A percentile compares a stretch with the other conserved stretches of the same genome.
These are phyloP conservation scores for Taiwanofungus camphoratus DNA, from an alignment of 1,284 basidiomycete species.

Conservation along the genomic window DNA sequence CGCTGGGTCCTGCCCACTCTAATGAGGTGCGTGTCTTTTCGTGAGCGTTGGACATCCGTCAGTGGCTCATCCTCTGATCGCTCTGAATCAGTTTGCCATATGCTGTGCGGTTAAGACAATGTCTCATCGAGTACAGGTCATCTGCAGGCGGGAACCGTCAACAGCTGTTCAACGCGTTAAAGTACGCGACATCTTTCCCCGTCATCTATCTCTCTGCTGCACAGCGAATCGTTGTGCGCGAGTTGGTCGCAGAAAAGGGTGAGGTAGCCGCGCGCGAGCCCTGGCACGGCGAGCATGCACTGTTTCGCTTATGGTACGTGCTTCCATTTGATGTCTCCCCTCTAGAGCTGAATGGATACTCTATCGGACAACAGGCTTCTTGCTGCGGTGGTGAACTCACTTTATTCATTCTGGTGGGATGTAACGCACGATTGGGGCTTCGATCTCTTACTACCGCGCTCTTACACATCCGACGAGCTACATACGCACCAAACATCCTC, in stretches of 20 bases:
- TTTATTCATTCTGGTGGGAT: constrained; percentile 99
- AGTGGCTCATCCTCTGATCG: not conserved
- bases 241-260: constrained; percentile 48
- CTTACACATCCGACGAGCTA: constrained; percentile 13
- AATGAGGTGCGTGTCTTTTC: constrained; percentile 66
- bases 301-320: constrained; percentile 81
- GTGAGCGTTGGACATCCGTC: no score
- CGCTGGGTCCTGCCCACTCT: constrained; percentile 77
- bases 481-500: constrained; percentile 19
- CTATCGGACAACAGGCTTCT: constrained; percentile 63
- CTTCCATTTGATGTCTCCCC: not conserved
- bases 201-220: constrained; percentile 92
- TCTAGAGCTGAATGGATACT: not conserved
- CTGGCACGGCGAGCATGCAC: constrained; percentile 73
- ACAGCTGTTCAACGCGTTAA: constrained; percentile 90
- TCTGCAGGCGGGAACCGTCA: constrained; percentile 61
- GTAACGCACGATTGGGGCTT: constrained; percentile 98
- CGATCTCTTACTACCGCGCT: constrained; percentile 53
- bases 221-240: constrained; percentile 63
- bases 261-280: constrained; percentile 36
- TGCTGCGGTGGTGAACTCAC: constrained; percentile 81
- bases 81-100: constrained; percentile 56
- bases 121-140: constrained; percentile 79
- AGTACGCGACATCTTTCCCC: constrained; percentile 97
- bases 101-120: constrained; percentile 88